These are phyloP conservation scores for Bipolaris cookei DNA, from an alignment of 2,329 filamentous ascomycete genomes.

Conservation along the genomic window DNA sequence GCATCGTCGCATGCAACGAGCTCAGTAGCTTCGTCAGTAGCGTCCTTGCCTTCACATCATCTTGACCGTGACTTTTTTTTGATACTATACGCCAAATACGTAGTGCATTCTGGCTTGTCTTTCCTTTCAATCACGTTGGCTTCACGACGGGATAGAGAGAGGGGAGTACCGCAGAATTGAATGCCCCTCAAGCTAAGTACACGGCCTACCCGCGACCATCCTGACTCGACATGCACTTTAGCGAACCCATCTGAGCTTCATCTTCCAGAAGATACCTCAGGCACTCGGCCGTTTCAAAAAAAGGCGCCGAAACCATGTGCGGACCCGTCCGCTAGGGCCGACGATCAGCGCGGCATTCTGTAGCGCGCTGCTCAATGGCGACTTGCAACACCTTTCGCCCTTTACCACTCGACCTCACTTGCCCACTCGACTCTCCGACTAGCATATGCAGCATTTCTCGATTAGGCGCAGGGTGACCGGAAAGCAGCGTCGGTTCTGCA, in stretches of 20 bases:
- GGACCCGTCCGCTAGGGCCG: slow-evolving; percentile 19
- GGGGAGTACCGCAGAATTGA: no score
- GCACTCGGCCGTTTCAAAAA: slow-evolving; percentile 23
- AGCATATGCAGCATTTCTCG: neutral
- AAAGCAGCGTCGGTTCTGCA: neutral
- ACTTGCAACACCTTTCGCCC: slow-evolving; percentile 1
- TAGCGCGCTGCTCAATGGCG: slow-evolving; percentile 5
- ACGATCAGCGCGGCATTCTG: slow-evolving; percentile 19
- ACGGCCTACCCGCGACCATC: neutral
- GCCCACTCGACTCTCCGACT: neutral
- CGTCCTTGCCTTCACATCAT: slow-evolving; percentile 12
- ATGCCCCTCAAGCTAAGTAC: no score
- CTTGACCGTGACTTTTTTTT: slow-evolving; percentile 9
- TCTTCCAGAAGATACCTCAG: slow-evolving; percentile 23
- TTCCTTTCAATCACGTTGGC: neutral
- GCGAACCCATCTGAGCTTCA: slow-evolving; percentile 6
- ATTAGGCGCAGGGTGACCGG: neutral
- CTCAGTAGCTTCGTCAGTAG: slow-evolving; percentile 11
- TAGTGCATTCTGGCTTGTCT: neutral
- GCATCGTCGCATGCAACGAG: slow-evolving; percentile 23
- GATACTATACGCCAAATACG: neutral
- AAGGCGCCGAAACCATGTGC: slow-evolving; percentile 21
- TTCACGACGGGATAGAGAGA: neutral
- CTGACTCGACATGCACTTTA: slow-evolving; percentile 16
- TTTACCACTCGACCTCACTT: neutral